Evolutionary conservation across 169 alveolate genomes (phyloP).

Genomic region (Plasmodium gonderi): DNA sequence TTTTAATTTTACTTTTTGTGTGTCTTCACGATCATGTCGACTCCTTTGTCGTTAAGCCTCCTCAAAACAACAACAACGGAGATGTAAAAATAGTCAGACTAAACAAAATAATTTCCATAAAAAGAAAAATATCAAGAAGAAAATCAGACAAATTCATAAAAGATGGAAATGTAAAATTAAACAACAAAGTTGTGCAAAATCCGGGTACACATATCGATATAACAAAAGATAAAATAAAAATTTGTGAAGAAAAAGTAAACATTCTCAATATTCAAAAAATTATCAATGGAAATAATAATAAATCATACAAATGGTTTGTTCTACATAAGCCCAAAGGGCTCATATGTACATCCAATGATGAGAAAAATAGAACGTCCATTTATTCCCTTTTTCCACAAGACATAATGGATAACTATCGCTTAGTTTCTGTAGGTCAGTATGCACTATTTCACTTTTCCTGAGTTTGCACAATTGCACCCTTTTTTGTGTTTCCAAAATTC

Average conservation of each 20-base stretch:
- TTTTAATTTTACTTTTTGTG: not conserved
- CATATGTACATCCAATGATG: slow-evolving; percentile 66
- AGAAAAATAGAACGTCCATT: slow-evolving; percentile 50
- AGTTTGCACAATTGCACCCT: not conserved
- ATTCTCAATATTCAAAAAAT: slow-evolving; percentile 3
- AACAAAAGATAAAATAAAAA: slow-evolving; percentile 29
- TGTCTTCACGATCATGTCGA: not conserved
- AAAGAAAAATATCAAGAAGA: slow-evolving; percentile 50
- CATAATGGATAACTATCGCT: slow-evolving; percentile 34
- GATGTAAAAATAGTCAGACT: slow-evolving; percentile 40
- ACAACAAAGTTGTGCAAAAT: slow-evolving; percentile 29
- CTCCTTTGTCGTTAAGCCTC: slow-evolving; percentile 11
- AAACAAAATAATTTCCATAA: slow-evolving; percentile 48
- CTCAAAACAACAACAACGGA: not conserved
- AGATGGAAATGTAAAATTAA: slow-evolving; percentile 61
- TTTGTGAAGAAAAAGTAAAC: slow-evolving; percentile 7
- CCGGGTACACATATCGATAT: slow-evolving; percentile 72
- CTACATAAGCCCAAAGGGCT: slow-evolving; percentile 70
- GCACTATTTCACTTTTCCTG: not conserved
- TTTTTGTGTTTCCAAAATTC: no score
- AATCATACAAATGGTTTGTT: slow-evolving; percentile 45
- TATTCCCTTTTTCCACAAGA: slow-evolving; percentile 58
- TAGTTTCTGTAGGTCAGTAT: slow-evolving; percentile 64
- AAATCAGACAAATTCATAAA: slow-evolving; percentile 64
- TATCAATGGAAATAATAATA: not conserved